These are phyloP conservation scores for Diatrype stigma DNA, from an alignment of 2,329 filamentous ascomycete genomes.

Conservation along the genomic window DNA sequence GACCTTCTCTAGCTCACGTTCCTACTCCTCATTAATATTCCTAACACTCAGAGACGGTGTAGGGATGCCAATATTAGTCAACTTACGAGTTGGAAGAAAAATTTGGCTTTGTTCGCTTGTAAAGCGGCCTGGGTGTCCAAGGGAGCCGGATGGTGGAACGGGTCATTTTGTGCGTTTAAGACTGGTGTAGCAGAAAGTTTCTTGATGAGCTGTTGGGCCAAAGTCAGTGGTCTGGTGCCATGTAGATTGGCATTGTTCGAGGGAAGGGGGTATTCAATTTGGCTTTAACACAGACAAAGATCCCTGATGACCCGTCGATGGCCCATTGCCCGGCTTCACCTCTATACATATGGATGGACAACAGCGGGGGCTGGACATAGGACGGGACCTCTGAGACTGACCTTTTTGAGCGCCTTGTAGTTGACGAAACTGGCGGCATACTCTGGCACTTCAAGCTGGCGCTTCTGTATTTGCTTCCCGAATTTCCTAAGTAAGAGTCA, in stretches of 20 bases:
- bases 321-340: too few species aligned
- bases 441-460: constrained; percentile 97
- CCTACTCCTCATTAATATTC: constrained; percentile 54
- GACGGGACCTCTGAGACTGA: constrained; percentile 35
- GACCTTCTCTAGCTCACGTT: constrained; percentile 96
- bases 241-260: neutral
- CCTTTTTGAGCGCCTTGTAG: constrained; percentile 99
- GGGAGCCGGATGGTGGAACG: constrained; percentile 40
- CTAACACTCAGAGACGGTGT: neutral
- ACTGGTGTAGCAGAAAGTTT: constrained; percentile 90
- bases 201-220: constrained; percentile 77
- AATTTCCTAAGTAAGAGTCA: constrained; percentile 73
- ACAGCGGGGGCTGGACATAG: neutral
- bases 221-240: constrained; percentile 25
- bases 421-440: constrained; percentile 99
- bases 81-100: constrained; percentile 93
- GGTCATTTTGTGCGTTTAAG: constrained; percentile 70
- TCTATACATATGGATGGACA: too few species aligned
- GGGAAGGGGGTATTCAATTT: too few species aligned
- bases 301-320: too few species aligned
- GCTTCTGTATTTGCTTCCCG: constrained; percentile 98
- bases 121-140: constrained; percentile 81
- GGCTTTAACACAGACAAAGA: too few species aligned
- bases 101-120: constrained; percentile 96
- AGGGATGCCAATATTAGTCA: constrained; percentile 3